phyloP scores from a whole-genome alignment of 495 filamentous ascomycete genomes.

The Aspergillus coremiiformis region DNA sequence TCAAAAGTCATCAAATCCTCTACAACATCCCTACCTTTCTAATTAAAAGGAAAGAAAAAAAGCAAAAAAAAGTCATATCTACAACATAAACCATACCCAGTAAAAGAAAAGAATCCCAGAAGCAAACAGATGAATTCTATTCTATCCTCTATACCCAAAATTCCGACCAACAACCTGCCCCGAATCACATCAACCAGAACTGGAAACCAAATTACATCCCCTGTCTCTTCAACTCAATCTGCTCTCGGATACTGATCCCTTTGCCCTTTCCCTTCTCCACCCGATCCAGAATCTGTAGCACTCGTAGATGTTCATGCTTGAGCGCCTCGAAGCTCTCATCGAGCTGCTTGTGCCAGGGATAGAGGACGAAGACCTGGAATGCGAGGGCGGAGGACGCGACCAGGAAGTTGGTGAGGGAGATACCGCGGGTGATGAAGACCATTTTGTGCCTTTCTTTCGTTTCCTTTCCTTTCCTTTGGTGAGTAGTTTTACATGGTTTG shows the following conservation, averaged over 20 bases:
- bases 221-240: not conserved
- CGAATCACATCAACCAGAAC: too few species aligned
- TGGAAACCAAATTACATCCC: too few species aligned
- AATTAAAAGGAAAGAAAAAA: not conserved
- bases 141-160: not conserved
- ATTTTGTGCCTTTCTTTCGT: conserved; percentile 23
- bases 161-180: too few species aligned
- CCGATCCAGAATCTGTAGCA: conserved; percentile 16
- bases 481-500: not conserved
- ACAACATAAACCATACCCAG: too few species aligned
- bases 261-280: not conserved
- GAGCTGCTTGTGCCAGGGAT: conserved; percentile 59
- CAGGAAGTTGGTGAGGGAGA: conserved; percentile 55
- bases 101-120: too few species aligned
- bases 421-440: conserved; percentile 45
- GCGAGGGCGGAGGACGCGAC: conserved; percentile 52
- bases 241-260: not conserved
- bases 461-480: not conserved
- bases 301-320: conserved; percentile 44
- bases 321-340: conserved; percentile 52
- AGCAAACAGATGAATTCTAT: not conserved
- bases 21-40: not conserved
- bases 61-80: too few species aligned
- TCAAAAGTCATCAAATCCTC: not conserved
- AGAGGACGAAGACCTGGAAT: conserved; percentile 59